Conservation (phyloP, 164 flowering plant species). For the Berberis vulgaris region DNA sequence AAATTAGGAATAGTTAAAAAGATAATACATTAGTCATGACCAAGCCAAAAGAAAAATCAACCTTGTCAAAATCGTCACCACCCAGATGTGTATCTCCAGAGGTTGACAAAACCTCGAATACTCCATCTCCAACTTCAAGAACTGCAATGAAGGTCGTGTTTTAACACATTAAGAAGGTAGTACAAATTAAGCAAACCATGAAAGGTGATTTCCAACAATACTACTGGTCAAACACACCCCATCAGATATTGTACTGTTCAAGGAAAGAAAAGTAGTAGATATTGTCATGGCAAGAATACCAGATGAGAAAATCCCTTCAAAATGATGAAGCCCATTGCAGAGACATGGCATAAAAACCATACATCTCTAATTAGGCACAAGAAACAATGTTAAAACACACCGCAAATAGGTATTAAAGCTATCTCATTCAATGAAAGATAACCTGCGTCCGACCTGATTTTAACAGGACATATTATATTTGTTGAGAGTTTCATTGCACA, state of each 20-base stretch:
- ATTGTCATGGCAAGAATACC: neutral
- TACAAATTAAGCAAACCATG: neutral
- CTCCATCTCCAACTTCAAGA: slow-evolving; percentile 90
- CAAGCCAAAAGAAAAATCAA: slow-evolving; percentile 6
- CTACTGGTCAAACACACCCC: neutral
- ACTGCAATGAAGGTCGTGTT: slow-evolving; percentile 32
- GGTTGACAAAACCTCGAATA: slow-evolving; percentile 82
- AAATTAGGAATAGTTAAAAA: neutral
- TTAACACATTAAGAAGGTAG: neutral
- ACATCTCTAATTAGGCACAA: too few species aligned
- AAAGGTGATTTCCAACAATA: too few species aligned
- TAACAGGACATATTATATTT: too few species aligned
- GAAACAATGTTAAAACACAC: neutral
- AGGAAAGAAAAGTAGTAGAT: neutral
- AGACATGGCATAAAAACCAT: too few species aligned
- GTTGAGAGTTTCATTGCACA: neutral
- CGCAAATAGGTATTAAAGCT: neutral
- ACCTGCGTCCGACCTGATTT: neutral
- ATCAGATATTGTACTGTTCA: neutral
- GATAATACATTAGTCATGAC: neutral
- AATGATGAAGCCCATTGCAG: neutral
- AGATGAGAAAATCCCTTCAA: neutral
- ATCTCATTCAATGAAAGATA: neutral
- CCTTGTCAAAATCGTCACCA: slow-evolving; percentile 93
- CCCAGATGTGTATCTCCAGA: slow-evolving; percentile 82